A percentile compares a stretch with the other conserved stretches of the same genome.
These are phyloP conservation scores for Geotrichum reessii DNA, from an alignment of 1,139 yeast genomes.

Conservation along the genomic window DNA sequence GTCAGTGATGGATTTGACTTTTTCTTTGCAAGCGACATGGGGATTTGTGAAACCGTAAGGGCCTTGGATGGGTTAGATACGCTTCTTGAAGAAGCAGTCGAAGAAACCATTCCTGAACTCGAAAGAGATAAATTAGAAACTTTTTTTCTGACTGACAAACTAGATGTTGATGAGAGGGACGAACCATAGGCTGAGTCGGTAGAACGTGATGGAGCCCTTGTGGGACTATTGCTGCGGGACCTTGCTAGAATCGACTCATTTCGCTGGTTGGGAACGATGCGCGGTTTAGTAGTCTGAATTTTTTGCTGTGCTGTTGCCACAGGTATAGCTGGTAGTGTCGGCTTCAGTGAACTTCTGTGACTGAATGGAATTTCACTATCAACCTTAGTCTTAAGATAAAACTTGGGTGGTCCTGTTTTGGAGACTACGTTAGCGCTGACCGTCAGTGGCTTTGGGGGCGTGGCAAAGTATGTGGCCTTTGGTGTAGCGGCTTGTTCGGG, in stretches of 20 bases:
- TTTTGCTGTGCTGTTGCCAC: constrained; percentile 16
- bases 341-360: constrained; percentile 9
- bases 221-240: constrained; percentile 11
- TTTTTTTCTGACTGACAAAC: constrained; percentile 2
- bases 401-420: constrained; percentile 10
- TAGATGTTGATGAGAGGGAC: not conserved
- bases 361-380: constrained; percentile 15
- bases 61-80: constrained; percentile 5
- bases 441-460: constrained; percentile 6
- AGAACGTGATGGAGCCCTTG: constrained; percentile 6
- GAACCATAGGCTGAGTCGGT: constrained; percentile 3
- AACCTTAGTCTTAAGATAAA: constrained; percentile 17
- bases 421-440: constrained; percentile 3
- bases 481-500: constrained; percentile 6
- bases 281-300: constrained; percentile 16
- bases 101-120: constrained; percentile 3
- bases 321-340: constrained; percentile 10
- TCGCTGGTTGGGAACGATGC: constrained; percentile 5
- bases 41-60: not conserved
- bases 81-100: constrained; percentile 7
- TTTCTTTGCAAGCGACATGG: not conserved
- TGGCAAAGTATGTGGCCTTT: not conserved
- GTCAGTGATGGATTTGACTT: constrained; percentile 2
- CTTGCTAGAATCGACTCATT: constrained; percentile 1
- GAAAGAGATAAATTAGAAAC: constrained; percentile 7